Evolutionary conservation across 225 moss, liverwort and hornwort species (phyloP), one percentile per base, ranked within the genome.

Genomic region (Lunularia cruciata): DNA sequence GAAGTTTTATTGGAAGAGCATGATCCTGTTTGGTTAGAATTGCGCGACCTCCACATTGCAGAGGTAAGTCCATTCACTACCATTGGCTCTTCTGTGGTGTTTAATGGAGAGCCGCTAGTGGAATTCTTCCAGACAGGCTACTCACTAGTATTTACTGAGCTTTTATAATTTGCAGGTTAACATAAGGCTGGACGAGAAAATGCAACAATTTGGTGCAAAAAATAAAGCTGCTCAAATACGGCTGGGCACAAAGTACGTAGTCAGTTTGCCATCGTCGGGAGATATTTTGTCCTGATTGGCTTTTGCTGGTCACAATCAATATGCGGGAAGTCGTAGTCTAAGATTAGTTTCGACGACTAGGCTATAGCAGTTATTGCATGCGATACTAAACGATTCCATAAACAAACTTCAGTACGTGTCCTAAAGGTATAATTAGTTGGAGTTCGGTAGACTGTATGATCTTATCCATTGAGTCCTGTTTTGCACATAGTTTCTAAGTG

Each of bases 211-310:
- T 63, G 93, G 90, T 31, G 72, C 85, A 23, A 88, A 88, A 72
- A 98, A 98, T 43, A 93, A 98, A 85, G 88, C 98, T 38, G 93
- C 93, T 63, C 84, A 91, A 70, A 83, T 98, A 74, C 87, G 90
- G 13, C 74, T 98, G 37, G 91, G 88, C 38, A 75, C 83, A 55
- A 93, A 75, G 98, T 93, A 82, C 11, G 77, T 57, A 70, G 38
- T 5, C 55, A 19, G 9, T 28, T 27, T 27, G 12, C 13, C 40
- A 6, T 40, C 40, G 40, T 40, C 40, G 40, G n/a, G 6, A 40
- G 40, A 6, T 49, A 16, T 16, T 49, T 20, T 49, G 11, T 22
- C 0, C 47, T 33, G 26, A 30, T n/a, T n/a, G 28, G 2, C 28
- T 19, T 45, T 3, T 20, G 30, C 19, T 19, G 8, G 3, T 42